Conservation (phyloP, 805 yeast genomes). For the Kuraishia capsulata region DNA sequence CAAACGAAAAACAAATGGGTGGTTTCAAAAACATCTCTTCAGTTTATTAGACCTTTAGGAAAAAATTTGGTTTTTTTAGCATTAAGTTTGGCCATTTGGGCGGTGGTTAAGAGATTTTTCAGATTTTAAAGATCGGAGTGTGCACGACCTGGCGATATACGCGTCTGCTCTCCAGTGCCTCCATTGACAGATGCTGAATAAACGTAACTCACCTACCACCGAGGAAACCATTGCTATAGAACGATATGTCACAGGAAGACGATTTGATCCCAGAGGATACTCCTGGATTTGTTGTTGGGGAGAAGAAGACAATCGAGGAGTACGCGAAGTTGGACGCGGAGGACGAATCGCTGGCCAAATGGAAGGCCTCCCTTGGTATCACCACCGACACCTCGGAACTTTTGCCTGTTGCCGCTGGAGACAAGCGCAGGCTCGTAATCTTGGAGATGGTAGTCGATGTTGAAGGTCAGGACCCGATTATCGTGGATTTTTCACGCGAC, state of each 20-base stretch:
- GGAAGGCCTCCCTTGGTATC: slow-evolving; percentile 86
- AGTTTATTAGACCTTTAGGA: no score
- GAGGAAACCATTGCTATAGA: no score
- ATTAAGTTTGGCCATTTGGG: no score
- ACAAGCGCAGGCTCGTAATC: slow-evolving; percentile 69
- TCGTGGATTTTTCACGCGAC: slow-evolving; percentile 58
- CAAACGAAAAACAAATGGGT: no score
- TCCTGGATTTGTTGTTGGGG: slow-evolving; percentile 55
- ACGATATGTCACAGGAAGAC: slow-evolving; percentile 19
- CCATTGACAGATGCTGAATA: no score
- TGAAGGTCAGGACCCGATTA: slow-evolving; percentile 60
- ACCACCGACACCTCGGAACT: slow-evolving; percentile 39
- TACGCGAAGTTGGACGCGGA: slow-evolving; percentile 79
- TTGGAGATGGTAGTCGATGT: slow-evolving; percentile 65
- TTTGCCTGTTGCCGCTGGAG: slow-evolving; percentile 61
- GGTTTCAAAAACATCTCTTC: no score
- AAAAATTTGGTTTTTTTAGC: no score
- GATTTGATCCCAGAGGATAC: slow-evolving; percentile 55
- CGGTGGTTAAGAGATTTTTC: no score
- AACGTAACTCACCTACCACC: no score
- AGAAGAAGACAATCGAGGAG: slow-evolving; percentile 75
- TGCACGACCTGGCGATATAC: no score
- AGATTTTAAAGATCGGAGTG: no score
- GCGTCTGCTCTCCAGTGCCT: no score
- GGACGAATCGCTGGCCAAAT: slow-evolving; percentile 81